Percentiles rank a stretch among this genome's conserved stretches.
Evolutionary conservation across 2,329 filamentous ascomycete genomes (phyloP).

Genomic region (Pestalotiopsis sp.): DNA sequence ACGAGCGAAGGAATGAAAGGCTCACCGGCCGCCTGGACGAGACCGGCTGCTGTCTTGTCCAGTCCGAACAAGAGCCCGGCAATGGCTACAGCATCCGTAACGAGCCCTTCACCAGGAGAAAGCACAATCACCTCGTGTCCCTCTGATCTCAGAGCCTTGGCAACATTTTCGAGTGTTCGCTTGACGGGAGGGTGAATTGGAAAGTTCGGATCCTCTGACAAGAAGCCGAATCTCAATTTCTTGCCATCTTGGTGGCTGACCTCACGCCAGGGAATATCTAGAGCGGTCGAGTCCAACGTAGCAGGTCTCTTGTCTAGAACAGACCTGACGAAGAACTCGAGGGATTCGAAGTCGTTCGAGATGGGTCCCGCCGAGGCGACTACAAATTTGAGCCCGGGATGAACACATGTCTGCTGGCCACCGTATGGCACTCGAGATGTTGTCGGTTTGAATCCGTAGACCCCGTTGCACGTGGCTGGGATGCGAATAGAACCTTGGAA

Average conservation of each 20-base stretch:
- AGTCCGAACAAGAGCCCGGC: slow-evolving; percentile 44
- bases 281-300: slow-evolving; percentile 43
- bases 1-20: slow-evolving; percentile 26
- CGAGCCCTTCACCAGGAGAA: slow-evolving; percentile 29
- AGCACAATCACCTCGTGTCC: slow-evolving; percentile 49
- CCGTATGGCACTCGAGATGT: slow-evolving; percentile 7
- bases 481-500: slow-evolving; percentile 31
- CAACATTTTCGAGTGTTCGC: slow-evolving; percentile 44
- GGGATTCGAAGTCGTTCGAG: slow-evolving; percentile 42
- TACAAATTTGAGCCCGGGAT: slow-evolving; percentile 14
- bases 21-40: slow-evolving; percentile 39
- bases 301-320: slow-evolving; percentile 44
- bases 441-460: slow-evolving; percentile 34
- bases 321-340: slow-evolving; percentile 41
- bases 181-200: slow-evolving; percentile 55
- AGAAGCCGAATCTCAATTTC: slow-evolving; percentile 49
- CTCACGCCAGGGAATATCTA: slow-evolving; percentile 49
- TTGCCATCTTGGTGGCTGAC: slow-evolving; percentile 19
- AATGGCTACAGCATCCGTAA: slow-evolving; percentile 30
- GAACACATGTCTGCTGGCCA: background rate
- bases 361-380: slow-evolving; percentile 43
- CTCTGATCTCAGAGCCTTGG: slow-evolving; percentile 37
- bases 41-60: slow-evolving; percentile 31
- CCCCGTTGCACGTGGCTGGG: slow-evolving; percentile 31
- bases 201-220: slow-evolving; percentile 47